Percentiles rank a stretch among this genome's conserved stretches.
phyloP scores from a whole-genome alignment of 352 stramenopile genomes.

The Globisporangium radiosum region DNA sequence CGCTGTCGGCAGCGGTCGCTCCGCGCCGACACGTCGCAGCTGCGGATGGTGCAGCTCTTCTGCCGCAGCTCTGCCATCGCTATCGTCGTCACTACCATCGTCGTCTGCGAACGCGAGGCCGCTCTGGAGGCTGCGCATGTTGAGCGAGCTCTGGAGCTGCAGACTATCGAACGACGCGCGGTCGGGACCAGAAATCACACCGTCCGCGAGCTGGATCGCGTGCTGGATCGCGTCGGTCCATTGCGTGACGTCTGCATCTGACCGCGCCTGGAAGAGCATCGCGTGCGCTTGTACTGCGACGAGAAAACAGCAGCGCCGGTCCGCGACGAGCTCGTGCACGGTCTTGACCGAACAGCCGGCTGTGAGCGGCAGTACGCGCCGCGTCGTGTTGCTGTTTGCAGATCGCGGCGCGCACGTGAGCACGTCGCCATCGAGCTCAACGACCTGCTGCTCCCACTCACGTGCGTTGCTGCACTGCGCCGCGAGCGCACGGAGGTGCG shows the following conservation, averaged over 20 bases:
- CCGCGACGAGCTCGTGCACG: slow-evolving; percentile 54
- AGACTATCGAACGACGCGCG: slow-evolving; percentile 34
- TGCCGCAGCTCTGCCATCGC: neutral
- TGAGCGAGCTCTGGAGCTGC: slow-evolving; percentile 40
- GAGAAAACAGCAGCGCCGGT: slow-evolving; percentile 63
- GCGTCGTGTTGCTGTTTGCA: slow-evolving; percentile 22
- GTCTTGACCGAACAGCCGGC: slow-evolving; percentile 49
- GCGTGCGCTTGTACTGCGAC: slow-evolving; percentile 50
- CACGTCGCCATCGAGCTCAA: slow-evolving; percentile 58
- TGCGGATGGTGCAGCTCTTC: neutral
- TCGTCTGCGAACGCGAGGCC: slow-evolving; percentile 10
- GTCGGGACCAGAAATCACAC: slow-evolving; percentile 44
- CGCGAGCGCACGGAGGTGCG: slow-evolving; percentile 54
- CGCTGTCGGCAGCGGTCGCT: neutral
- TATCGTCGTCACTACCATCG: slow-evolving; percentile 10
- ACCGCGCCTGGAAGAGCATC: slow-evolving; percentile 61
- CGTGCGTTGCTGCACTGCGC: slow-evolving; percentile 31
- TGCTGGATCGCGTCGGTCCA: slow-evolving; percentile 64
- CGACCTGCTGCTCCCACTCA: slow-evolving; percentile 54
- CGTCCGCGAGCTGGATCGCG: slow-evolving; percentile 64
- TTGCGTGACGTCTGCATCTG: slow-evolving; percentile 31
- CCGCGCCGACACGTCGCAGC: neutral
- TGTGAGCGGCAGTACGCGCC: slow-evolving; percentile 34
- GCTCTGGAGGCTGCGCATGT: slow-evolving; percentile 32
- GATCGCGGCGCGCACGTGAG: slow-evolving; percentile 36